phyloP scores from a whole-genome alignment of 78 protist genomes.

The Protostelium mycophagum region DNA sequence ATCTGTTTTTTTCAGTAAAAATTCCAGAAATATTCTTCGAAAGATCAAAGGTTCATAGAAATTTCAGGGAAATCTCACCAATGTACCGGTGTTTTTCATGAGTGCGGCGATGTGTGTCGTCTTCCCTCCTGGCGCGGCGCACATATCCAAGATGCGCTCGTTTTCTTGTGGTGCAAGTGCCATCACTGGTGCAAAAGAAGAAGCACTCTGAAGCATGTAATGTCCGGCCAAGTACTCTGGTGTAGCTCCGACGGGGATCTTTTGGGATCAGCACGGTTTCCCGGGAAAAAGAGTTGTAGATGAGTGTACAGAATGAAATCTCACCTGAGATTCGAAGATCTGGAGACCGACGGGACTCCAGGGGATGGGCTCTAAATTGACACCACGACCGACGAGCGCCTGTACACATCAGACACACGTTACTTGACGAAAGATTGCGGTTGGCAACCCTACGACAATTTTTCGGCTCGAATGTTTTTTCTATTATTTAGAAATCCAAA shows the following conservation, averaged over 20 bases:
- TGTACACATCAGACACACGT: not conserved
- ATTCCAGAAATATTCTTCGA: no score
- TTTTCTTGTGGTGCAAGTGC: constrained; percentile 90
- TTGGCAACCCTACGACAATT: no score
- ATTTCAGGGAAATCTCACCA: constrained; percentile 40
- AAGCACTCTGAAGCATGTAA: constrained; percentile 95
- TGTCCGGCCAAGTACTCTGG: constrained; percentile 97
- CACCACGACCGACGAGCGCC: constrained; percentile 76
- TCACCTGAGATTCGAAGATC: constrained; percentile 89
- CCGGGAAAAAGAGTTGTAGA: not conserved
- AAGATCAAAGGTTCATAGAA: no score
- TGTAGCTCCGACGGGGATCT: constrained; percentile 75
- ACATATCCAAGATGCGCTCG: constrained; percentile 93
- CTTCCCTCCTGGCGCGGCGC: constrained; percentile 99
- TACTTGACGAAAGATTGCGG: not conserved
- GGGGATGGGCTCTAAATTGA: constrained; percentile 84
- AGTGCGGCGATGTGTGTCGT: constrained; percentile 91
- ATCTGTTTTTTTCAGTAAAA: not conserved
- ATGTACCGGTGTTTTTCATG: constrained; percentile 94
- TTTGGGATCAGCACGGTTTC: not conserved
- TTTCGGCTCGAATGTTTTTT: no score
- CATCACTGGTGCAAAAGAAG: constrained; percentile 95
- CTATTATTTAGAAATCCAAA: no score
- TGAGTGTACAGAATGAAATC: constrained; percentile 29
- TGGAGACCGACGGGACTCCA: constrained; percentile 94